Percentiles rank a stretch among this genome's conserved stretches.
These are phyloP conservation scores for Francoa sonchifolia DNA, from an alignment of 441 rosid genomes.

Conservation along the genomic window DNA sequence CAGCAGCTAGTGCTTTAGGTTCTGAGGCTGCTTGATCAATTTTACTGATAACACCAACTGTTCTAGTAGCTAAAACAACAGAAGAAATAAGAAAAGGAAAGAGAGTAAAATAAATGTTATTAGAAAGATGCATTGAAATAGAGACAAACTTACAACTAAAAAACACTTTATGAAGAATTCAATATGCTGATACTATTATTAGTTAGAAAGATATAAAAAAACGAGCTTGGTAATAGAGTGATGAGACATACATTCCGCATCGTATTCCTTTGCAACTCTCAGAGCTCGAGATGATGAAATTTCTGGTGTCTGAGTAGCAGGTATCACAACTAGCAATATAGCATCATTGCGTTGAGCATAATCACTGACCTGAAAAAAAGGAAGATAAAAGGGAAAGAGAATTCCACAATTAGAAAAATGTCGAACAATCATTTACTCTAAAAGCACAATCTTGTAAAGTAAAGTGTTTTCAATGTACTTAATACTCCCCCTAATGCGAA, in stretches of 20 bases:
- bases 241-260: constrained; percentile 57
- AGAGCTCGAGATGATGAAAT: constrained; percentile 80
- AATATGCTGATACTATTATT: too few species aligned
- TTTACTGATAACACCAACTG: constrained; percentile 78
- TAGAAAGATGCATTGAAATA: too few species aligned
- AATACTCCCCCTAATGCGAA: too few species aligned
- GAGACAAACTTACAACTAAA: too few species aligned
- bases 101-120: not conserved
- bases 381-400: too few species aligned
- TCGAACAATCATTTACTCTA: constrained; percentile 1
- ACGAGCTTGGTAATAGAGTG: too few species aligned
- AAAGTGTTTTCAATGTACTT: constrained; percentile 1
- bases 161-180: too few species aligned
- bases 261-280: constrained; percentile 75
- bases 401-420: too few species aligned
- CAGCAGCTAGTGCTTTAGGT: constrained; percentile 81
- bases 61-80: constrained; percentile 65
- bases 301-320: constrained; percentile 79
- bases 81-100: too few species aligned
- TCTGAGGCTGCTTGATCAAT: constrained; percentile 89
- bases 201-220: too few species aligned
- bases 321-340: constrained; percentile 66
- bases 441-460: not conserved
- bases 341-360: constrained; percentile 76
- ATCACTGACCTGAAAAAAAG: constrained; percentile 48